Conservation (phyloP, 2,329 filamentous ascomycete species). For the Neofusicoccum kwambonambiense region DNA sequence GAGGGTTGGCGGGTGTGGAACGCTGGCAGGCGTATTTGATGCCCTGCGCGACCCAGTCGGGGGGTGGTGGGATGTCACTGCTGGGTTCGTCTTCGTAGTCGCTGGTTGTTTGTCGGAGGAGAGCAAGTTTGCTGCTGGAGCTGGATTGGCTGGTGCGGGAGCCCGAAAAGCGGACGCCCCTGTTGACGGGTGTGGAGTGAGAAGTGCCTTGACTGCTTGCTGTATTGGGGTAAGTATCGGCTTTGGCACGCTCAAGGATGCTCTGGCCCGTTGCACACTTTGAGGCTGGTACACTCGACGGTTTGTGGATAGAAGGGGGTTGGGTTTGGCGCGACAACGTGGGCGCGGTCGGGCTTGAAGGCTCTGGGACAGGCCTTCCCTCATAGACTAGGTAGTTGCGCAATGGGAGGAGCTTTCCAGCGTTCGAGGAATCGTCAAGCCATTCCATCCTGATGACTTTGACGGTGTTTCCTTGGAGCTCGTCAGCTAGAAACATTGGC, state of each 20-base stretch:
- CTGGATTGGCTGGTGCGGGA: constrained; percentile 28
- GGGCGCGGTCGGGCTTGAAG: constrained; percentile 29
- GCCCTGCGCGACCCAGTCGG: constrained; percentile 65
- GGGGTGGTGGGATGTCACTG: constrained; percentile 61
- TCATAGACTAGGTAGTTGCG: constrained; percentile 53
- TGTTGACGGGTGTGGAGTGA: constrained; percentile 19
- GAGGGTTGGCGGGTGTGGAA: constrained; percentile 65
- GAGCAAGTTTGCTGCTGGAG: constrained; percentile 29
- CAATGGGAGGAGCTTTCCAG: constrained; percentile 45
- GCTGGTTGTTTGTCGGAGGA: constrained; percentile 71
- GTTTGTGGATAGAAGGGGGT: not conserved
- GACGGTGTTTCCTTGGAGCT: constrained; percentile 31
- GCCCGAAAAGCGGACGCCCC: constrained; percentile 33
- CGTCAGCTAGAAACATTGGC: not conserved
- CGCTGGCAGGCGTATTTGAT: constrained; percentile 78
- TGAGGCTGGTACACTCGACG: not conserved
- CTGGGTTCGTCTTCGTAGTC: constrained; percentile 64
- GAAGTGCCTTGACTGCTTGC: not conserved
- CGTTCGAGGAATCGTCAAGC: constrained; percentile 49
- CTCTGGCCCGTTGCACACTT: constrained; percentile 17
- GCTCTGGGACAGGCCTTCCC: constrained; percentile 43
- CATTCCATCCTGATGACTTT: constrained; percentile 56
- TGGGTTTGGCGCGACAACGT: not conserved
- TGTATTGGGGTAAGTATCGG: constrained; percentile 38
- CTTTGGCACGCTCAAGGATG: constrained; percentile 57